A percentile compares a stretch with the other conserved stretches of the same genome.
Conservation (phyloP, 1,284 basidiomycete species). For the Austroboletus niveus region DNA sequence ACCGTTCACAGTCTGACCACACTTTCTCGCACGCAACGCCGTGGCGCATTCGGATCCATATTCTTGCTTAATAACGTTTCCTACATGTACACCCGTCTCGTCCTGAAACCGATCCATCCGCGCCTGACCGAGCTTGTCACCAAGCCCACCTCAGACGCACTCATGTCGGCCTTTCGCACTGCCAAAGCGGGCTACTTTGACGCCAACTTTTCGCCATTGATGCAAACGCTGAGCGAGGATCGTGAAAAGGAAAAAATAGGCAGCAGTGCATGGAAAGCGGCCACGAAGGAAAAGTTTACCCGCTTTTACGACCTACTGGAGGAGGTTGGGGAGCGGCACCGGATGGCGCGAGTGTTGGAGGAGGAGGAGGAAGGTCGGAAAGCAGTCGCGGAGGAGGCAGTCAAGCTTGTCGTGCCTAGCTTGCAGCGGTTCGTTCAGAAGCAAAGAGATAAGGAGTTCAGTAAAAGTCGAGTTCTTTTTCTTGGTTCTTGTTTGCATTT, state of each 20-base stretch:
- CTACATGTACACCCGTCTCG: constrained; percentile 58
- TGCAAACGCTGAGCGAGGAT: constrained; percentile 70
- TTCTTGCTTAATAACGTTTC: constrained; percentile 78
- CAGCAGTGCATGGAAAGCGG: constrained; percentile 46
- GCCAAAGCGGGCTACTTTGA: constrained; percentile 82
- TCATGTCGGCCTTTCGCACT: constrained; percentile 68
- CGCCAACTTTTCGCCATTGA: constrained; percentile 71
- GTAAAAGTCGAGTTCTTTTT: constrained; percentile 55
- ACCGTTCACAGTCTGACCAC: constrained; percentile 57
- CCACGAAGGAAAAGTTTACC: constrained; percentile 76
- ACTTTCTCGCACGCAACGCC: constrained; percentile 59
- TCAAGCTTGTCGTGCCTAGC: constrained; percentile 71
- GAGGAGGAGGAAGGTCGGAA: constrained; percentile 61
- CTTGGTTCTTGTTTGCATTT: background rate
- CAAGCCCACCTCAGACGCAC: constrained; percentile 55
- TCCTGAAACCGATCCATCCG: constrained; percentile 48
- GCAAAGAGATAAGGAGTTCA: constrained; percentile 75
- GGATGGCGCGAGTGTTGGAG: constrained; percentile 63
- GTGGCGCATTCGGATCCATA: constrained; percentile 66
- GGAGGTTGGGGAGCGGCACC: constrained; percentile 72
- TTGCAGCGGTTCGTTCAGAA: constrained; percentile 71
- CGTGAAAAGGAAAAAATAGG: constrained; percentile 54
- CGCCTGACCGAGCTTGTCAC: constrained; percentile 52
- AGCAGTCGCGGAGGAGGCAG: constrained; percentile 65
- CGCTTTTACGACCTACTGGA: constrained; percentile 76